Base-by-base conservation (phyloP, 768 basidiomycete genomes). In the Peribolospora kevripleyi region DNA sequence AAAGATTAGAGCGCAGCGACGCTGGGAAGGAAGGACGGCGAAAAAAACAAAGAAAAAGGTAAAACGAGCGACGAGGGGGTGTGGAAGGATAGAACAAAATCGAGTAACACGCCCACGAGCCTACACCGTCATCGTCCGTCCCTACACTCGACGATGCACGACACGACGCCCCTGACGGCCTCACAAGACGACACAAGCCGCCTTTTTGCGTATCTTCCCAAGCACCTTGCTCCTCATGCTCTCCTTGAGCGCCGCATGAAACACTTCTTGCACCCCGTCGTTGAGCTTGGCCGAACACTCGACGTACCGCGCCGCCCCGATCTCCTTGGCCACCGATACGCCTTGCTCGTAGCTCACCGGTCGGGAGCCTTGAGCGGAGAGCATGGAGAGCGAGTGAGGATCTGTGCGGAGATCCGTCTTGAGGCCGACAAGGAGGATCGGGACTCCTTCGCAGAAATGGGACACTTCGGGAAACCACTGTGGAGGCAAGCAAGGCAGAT, bases 211-310 rank as follows among this genome's bases (percentile, higher is more conserved):
- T 46, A 57, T 74, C 64, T 76, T 71, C 66, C 74, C 79, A 50
- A 77, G 74, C 61, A 75, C 77, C 70, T 81, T 79, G 41, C 78
- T 77, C 60, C 74, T 80, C 77, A 95, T 75, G 64, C 85, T 85
- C 71, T 95, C 87, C 66, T 76, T 77, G 57, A 97, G 70, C 5
- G 93, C 93, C 10, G 81, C 74, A 46, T 79, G 74, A 67, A 98
- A 97, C 43, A 97, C 90, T 49, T 90, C 86, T 59, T 84, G 79
- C 48, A 97, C 85, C 50, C 86, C 86, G 11, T 70, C 71, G 4
- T 88, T 85, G n/a, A 78, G 80, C 71, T 91, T 95, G 49, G 90
- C 84, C 42, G 81, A 84, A 68, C 93, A 97, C 67, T 98, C 91
- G 58, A 81, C 73, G 66, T 97, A 98, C 66, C 78, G 75, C 40